Base-by-base conservation (phyloP, 116 monocot species). In the Posidonia oceanica region DNA sequence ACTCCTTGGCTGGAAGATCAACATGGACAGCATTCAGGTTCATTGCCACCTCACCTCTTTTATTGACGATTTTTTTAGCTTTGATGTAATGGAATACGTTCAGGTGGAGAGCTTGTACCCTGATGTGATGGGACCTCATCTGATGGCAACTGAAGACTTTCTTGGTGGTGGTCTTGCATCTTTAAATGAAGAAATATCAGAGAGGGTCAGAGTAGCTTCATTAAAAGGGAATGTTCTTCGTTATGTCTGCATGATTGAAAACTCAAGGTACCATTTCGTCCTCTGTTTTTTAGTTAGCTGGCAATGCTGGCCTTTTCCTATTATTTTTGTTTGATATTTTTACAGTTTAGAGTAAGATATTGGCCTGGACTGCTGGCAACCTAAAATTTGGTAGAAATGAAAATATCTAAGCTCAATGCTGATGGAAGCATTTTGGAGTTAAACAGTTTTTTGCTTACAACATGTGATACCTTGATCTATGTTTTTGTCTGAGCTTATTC, bases 91-190 rank as follows among this genome's bases (percentile, higher is more conserved):
- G 16, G 3, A 57, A 79, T 4, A 14, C 80, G 65, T 75, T 69
- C 74, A 97, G 97, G 83, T 97, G 39, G 92, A 97, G 72, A 92
- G 92, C 77, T 84, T 97, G 77, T 97, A 92, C 51, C 87, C 92
- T 62, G 80, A 78, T 82, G 87, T 89, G 62, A 77, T 89, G 71
- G 89, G 85, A 23, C 81, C 92, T 68, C 77, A 68, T 53, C 75
- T 82, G 52, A 83, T 97, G 87, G 79, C 85, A 58, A 80, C 75
- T 18, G 80, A 85, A 67, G 89, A 85, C 20, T 97, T 97, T 71
- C 75, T 97, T 22, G 66, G 63, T 59, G 72, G 36, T 22, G 92
- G 87, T 64, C 82, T 97, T 73, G 14, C 74, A 80, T 80, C 75
- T 14, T 70, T 97, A 73, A 85, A 97, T 76, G 79, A 57, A 75